These are phyloP conservation scores for Fusarium sp. DNA, from an alignment of 2,329 filamentous ascomycete species.

Conservation along the genomic window DNA sequence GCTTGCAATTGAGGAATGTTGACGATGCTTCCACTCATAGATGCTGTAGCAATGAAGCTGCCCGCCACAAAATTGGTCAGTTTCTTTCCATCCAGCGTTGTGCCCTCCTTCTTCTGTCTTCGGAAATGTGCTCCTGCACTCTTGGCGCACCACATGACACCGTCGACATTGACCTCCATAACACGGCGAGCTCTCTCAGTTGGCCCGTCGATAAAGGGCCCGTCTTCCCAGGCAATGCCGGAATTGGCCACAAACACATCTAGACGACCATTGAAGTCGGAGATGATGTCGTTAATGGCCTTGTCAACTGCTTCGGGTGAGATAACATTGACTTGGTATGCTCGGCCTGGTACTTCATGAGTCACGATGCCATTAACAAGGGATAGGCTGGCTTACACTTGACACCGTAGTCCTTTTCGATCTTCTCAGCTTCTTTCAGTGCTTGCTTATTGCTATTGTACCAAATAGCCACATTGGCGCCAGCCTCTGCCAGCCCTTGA, in stretches of 20 bases:
- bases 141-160: constrained; percentile 80
- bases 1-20: constrained; percentile 81
- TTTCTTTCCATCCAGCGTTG: constrained; percentile 67
- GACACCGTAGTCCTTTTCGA: constrained; percentile 72
- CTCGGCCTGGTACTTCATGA: constrained; percentile 58
- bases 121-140: constrained; percentile 76
- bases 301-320: constrained; percentile 60
- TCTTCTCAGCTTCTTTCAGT: constrained; percentile 67
- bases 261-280: constrained; percentile 77
- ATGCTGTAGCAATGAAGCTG: constrained; percentile 80
- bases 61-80: constrained; percentile 69
- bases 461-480: constrained; percentile 77
- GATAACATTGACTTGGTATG: constrained; percentile 70
- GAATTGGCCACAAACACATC: constrained; percentile 85
- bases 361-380: neutral
- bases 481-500: constrained; percentile 72
- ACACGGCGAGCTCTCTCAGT: constrained; percentile 73
- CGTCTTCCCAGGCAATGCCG: constrained; percentile 77
- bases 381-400: constrained; percentile 60
- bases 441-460: constrained; percentile 76
- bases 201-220: constrained; percentile 71
- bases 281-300: constrained; percentile 61
- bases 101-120: constrained; percentile 74
- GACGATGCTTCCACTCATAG: constrained; percentile 80
- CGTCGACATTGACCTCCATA: constrained; percentile 76